Percentiles rank a stretch among this genome's conserved stretches.
phyloP scores from a whole-genome alignment of 306 rosid species.

The Sphenostylis stenocarpa region DNA sequence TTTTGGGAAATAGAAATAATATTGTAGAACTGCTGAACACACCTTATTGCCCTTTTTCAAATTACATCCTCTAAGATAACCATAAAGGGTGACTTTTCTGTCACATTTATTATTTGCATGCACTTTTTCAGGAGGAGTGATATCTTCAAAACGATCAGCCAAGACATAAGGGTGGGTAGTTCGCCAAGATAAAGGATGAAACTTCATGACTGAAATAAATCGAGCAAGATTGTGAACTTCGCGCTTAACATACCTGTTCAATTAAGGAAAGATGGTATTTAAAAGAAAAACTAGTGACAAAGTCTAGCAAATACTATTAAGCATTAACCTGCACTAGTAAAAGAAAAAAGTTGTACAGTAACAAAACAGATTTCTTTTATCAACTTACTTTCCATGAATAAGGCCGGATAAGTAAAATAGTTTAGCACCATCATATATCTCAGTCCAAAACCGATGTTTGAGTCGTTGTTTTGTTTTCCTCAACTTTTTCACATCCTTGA shows the following conservation, averaged over 20 bases:
- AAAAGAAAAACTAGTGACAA: neutral
- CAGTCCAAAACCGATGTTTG: constrained; percentile 93
- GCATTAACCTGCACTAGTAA: neutral
- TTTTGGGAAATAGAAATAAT: neutral
- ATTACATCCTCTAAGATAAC: constrained; percentile 92
- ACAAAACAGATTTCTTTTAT: neutral
- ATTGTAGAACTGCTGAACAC: constrained; percentile 16
- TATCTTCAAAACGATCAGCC: constrained; percentile 94
- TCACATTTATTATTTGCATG: constrained; percentile 71
- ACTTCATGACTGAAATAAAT: constrained; percentile 93
- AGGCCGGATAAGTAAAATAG: constrained; percentile 93
- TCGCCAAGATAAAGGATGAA: constrained; percentile 91
- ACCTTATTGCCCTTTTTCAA: constrained; percentile 89
- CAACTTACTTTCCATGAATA: constrained; percentile 82
- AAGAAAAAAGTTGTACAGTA: neutral
- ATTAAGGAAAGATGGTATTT: constrained; percentile 14
- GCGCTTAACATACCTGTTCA: constrained; percentile 76
- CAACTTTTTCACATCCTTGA: constrained; percentile 80
- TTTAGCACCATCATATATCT: constrained; percentile 91
- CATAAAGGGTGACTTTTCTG: constrained; percentile 84
- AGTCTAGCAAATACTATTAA: neutral
- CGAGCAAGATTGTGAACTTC: constrained; percentile 94
- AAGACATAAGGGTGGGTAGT: constrained; percentile 85
- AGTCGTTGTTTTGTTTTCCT: constrained; percentile 86
- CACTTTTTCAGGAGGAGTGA: constrained; percentile 82